Percentiles rank a stretch among this genome's conserved stretches.
Conservation (phyloP, 1,139 yeast species). For the Arxiozyma telluris region DNA sequence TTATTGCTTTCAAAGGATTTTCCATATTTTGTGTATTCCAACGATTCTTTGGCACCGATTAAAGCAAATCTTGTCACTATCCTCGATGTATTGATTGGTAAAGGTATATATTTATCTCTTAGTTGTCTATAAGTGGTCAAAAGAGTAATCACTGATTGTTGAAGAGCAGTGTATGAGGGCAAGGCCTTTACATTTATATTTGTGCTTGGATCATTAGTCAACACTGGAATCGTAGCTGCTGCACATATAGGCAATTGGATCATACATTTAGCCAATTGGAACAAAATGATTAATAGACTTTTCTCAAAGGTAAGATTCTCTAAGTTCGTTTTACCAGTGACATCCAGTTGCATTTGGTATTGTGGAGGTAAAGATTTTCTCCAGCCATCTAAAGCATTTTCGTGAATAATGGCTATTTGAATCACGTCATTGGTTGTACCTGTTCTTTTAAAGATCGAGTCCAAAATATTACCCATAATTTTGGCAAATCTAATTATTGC, state of each 20-base stretch:
- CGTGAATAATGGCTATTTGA: slow-evolving; percentile 39
- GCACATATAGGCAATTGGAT: slow-evolving; percentile 72
- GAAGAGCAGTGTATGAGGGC: slow-evolving; percentile 58
- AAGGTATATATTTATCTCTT: slow-evolving; percentile 42
- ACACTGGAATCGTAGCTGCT: slow-evolving; percentile 13
- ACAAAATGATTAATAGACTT: slow-evolving; percentile 53
- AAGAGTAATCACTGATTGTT: slow-evolving; percentile 64
- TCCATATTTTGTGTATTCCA: slow-evolving; percentile 80
- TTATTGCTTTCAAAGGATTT: slow-evolving; percentile 66
- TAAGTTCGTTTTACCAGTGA: slow-evolving; percentile 41
- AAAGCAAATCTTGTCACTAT: slow-evolving; percentile 60
- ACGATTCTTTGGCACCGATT: slow-evolving; percentile 66
- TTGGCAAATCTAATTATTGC: slow-evolving; percentile 62
- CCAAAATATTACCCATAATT: slow-evolving; percentile 65
- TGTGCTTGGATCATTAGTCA: slow-evolving; percentile 1
- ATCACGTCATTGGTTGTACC: slow-evolving; percentile 35
- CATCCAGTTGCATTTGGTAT: slow-evolving; percentile 57
- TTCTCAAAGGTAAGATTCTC: slow-evolving; percentile 33
- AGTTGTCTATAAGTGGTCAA: slow-evolving; percentile 47
- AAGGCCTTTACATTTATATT: slow-evolving; percentile 32
- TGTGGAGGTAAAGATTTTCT: slow-evolving; percentile 56
- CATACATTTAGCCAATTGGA: slow-evolving; percentile 71
- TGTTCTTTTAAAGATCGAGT: slow-evolving; percentile 49
- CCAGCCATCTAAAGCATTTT: slow-evolving; percentile 73
- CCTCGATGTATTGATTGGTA: slow-evolving; percentile 65